These are phyloP conservation scores for Zalaria obscura DNA, from an alignment of 2,329 filamentous ascomycete species.

Conservation along the genomic window DNA sequence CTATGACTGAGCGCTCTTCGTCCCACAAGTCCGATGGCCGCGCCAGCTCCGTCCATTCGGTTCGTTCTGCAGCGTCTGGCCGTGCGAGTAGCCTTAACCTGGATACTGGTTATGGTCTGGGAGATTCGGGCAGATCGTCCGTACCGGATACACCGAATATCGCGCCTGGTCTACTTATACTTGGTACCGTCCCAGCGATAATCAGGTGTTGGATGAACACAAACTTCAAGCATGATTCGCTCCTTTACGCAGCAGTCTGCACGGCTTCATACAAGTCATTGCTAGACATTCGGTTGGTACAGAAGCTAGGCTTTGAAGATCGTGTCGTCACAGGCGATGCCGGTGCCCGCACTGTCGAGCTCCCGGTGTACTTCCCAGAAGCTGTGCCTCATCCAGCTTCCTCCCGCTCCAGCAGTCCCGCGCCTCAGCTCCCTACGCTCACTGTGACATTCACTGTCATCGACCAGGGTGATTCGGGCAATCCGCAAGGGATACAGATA, in stretches of 20 bases:
- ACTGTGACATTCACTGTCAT: conserved; percentile 62
- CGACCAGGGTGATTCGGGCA: conserved; percentile 19
- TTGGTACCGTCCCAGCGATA: conserved; percentile 84
- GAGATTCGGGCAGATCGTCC: conserved; percentile 53
- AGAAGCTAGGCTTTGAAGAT: conserved; percentile 56
- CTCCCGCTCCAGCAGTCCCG: conserved; percentile 57
- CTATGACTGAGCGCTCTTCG: conserved; percentile 76
- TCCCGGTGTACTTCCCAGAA: conserved; percentile 82
- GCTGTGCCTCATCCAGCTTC: conserved; percentile 68
- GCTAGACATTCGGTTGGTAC: conserved; percentile 62
- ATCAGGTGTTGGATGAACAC: conserved; percentile 90
- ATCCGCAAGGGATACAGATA: conserved; percentile 54
- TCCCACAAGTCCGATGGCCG: conserved; percentile 95
- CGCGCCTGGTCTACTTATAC: conserved; percentile 69
- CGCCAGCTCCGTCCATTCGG: conserved; percentile 75
- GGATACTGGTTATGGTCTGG: conserved; percentile 56
- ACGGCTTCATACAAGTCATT: conserved; percentile 80
- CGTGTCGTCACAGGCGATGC: conserved; percentile 21
- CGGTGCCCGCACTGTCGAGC: conserved; percentile 56
- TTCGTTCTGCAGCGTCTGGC: conserved; percentile 61
- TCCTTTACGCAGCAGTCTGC: conserved; percentile 85
- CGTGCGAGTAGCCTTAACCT: conserved; percentile 80
- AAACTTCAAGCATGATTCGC: conserved; percentile 75
- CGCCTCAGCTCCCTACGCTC: conserved; percentile 68
- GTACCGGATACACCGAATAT: conserved; percentile 54